Base-by-base conservation (phyloP, 176 grass and related monocot genomes). In the Pharus latifolius region DNA sequence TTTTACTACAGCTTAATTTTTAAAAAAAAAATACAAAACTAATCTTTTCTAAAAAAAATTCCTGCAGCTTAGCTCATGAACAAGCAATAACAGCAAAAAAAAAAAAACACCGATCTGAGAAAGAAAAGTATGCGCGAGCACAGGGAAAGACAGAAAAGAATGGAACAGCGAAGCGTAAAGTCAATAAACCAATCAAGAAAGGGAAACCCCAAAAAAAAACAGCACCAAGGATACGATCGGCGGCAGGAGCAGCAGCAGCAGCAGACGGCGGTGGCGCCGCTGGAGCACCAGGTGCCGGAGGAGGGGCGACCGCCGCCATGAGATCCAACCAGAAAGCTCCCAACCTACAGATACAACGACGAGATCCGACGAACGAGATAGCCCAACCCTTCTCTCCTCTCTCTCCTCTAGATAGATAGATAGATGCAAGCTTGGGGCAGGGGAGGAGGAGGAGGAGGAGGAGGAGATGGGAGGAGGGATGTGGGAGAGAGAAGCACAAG, bases 151-250 rank as follows among this genome's bases (percentile, higher is more conserved):
- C 63, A 57, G 44, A 25, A 45, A 80, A 64, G 66, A 54, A 76
- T 72, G 11, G 74, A 56, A 23, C 26, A 34, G 22, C 56, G 17
- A 55, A 72, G 35, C 18, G 35, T 46, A 24, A n/a, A 28, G 31
- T 31, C 17, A 10, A 38, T 19, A 82, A 47, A 56, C 58, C 38
- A 42, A 49, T n/a, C 15, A 34, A 6, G 7, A 34, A 61, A 28
- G 49, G 22, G 1, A 28, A 72, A 17, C 3, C 49, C 61, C 18
- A 63, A 45, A 65, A 80, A 60, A 32, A 72, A 30, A 66, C 2
- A 60, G 15, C 63, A 56, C 12, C 5, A 96, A 97, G 93, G 93
- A 97, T 97, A 97, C 93, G 82, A 73, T 90, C 93, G 64, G 86
- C 76, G 37, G 84, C 69, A 57, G 83, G 64, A 30, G 51, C 64